These are phyloP conservation scores for Kluyveromyces nonfermentans DNA, from an alignment of 805 yeast genomes.

Conservation along the genomic window DNA sequence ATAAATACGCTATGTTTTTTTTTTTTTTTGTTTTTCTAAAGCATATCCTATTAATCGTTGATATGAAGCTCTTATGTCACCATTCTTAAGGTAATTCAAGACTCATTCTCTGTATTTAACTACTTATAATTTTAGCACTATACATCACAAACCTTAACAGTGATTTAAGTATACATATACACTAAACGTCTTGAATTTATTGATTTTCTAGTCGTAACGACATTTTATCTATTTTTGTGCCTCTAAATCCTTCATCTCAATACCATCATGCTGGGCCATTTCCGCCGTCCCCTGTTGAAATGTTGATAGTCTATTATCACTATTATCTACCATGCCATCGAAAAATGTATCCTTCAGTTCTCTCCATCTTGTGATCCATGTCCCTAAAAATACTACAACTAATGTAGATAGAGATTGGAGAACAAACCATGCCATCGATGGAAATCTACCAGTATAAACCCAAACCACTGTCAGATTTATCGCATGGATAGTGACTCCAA, in stretches of 20 bases:
- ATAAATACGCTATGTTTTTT: too few relatives aligned
- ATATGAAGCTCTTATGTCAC: too few relatives aligned
- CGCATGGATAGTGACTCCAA: slow-evolving; percentile 86
- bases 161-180: background rate
- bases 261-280: slow-evolving; percentile 1
- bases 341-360: slow-evolving; percentile 86
- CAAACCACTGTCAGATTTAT: slow-evolving; percentile 65
- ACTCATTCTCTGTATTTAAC: too few relatives aligned
- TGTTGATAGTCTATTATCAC: slow-evolving; percentile 2
- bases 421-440: slow-evolving; percentile 79
- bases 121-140: too few relatives aligned
- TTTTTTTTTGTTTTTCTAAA: too few relatives aligned
- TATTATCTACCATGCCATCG: slow-evolving; percentile 66
- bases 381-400: slow-evolving; percentile 69
- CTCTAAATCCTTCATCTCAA: slow-evolving; percentile 20
- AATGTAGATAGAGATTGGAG: slow-evolving; percentile 60
- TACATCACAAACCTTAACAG: too few relatives aligned
- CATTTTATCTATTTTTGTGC: slow-evolving; percentile 12
- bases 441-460: slow-evolving; percentile 56
- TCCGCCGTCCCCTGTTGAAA: background rate
- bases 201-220: background rate
- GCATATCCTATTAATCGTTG: too few relatives aligned
- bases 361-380: slow-evolving; percentile 86
- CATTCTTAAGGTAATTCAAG: too few relatives aligned
- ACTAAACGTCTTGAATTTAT: background rate